Evolutionary conservation across 306 rosid species (phyloP).

Genomic region (Ormosia semicastrata): DNA sequence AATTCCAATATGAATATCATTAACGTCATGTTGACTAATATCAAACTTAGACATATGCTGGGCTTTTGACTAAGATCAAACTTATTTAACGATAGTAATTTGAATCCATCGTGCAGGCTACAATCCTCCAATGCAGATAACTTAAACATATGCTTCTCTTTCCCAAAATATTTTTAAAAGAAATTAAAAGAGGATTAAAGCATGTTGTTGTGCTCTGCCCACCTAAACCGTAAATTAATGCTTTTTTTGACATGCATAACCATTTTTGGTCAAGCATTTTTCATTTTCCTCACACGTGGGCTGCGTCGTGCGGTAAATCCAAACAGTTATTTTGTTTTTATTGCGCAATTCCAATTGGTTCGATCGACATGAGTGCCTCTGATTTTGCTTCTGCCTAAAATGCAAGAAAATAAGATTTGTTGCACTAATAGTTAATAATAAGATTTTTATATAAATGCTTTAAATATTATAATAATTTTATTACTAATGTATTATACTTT

Average conservation of each 20-base stretch:
- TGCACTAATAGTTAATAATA: too few species aligned
- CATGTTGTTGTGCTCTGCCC: background rate
- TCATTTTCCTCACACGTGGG: conserved; percentile 41
- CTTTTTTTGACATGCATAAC: background rate
- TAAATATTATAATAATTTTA: too few species aligned
- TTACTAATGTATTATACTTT: too few species aligned
- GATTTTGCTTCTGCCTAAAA: background rate
- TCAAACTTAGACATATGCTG: background rate
- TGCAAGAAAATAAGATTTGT: background rate
- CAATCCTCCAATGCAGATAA: background rate
- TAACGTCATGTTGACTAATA: background rate
- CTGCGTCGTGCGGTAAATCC: conserved; percentile 35
- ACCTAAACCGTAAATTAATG: background rate
- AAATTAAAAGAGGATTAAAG: background rate
- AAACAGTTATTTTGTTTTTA: conserved; percentile 21
- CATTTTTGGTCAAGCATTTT: background rate
- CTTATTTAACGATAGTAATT: background rate
- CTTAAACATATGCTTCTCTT: background rate
- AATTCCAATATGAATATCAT: too few species aligned
- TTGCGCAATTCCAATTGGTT: conserved; percentile 12
- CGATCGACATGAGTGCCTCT: background rate
- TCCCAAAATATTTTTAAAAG: background rate
- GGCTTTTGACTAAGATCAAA: background rate
- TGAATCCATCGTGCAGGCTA: background rate
- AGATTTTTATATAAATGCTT: too few species aligned